Evolutionary conservation across 176 grass and related monocot species (phyloP).

Genomic region (Triticum urartu): DNA sequence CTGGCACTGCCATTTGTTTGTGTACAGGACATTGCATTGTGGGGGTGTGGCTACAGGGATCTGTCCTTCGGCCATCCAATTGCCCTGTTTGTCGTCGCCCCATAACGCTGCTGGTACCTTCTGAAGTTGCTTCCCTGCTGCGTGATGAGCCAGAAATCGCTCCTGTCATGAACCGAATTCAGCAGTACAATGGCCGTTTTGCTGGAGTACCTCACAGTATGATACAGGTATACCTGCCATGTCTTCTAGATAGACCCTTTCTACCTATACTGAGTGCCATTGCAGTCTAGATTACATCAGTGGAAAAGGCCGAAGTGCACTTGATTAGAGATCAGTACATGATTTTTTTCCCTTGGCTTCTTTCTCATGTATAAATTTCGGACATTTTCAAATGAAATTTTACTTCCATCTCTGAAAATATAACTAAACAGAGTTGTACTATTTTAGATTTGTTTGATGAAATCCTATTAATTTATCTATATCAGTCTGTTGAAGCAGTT

Average conservation of each 20-base stretch:
- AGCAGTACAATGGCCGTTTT: constrained; percentile 32
- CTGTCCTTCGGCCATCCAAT: constrained; percentile 25
- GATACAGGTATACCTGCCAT: constrained; percentile 31
- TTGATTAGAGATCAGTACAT: not conserved
- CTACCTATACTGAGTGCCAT: not conserved
- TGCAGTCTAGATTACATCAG: not conserved
- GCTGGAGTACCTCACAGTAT: constrained; percentile 24
- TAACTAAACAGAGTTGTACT: not conserved
- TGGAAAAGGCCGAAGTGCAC: too few relatives aligned
- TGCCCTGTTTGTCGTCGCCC: constrained; percentile 31
- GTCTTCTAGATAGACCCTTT: not conserved
- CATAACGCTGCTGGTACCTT: constrained; percentile 44
- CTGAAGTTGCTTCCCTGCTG: constrained; percentile 27
- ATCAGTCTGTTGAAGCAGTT: not conserved
- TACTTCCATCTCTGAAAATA: not conserved
- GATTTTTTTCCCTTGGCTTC: not conserved
- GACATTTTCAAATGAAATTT: not conserved
- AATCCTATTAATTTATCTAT: not conserved
- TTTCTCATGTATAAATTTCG: not conserved
- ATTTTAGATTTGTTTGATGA: not conserved
- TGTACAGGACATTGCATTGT: constrained; percentile 40
- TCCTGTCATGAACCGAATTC: constrained; percentile 14
- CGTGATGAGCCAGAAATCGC: constrained; percentile 21
- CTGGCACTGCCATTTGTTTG: not conserved
- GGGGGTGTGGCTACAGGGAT: constrained; percentile 34